These are phyloP conservation scores for Pleomassaria siparia DNA, from an alignment of 2,329 filamentous ascomycete genomes.

Conservation along the genomic window DNA sequence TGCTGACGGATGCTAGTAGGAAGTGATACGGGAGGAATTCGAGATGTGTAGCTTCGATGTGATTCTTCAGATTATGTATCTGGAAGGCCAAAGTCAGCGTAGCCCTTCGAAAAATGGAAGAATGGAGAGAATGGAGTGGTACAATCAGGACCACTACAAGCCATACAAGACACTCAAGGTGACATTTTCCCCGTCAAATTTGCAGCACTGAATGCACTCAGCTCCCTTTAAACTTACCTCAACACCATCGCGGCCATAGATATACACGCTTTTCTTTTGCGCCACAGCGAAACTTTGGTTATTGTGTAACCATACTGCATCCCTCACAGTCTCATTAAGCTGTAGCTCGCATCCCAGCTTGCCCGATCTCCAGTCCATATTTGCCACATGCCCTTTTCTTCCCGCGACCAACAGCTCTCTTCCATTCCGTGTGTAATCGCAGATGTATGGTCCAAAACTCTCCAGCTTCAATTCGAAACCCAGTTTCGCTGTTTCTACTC, in stretches of 20 bases:
- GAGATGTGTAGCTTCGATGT: conserved; percentile 88
- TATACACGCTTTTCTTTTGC: conserved; percentile 95
- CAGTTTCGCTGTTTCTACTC: conserved; percentile 85
- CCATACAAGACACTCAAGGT: too few species aligned
- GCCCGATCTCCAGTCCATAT: conserved; percentile 93
- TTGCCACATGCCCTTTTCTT: conserved; percentile 90
- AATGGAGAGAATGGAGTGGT: too few species aligned
- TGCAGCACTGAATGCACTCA: too few species aligned
- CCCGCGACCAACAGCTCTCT: conserved; percentile 82
- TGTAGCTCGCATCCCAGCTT: conserved; percentile 91
- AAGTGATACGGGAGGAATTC: conserved; percentile 98
- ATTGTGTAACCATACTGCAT: conserved; percentile 91
- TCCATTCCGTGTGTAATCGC: conserved; percentile 89
- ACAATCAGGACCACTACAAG: too few species aligned
- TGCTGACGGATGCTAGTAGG: conserved; percentile 82
- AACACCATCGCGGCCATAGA: conserved; percentile 88
- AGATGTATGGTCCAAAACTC: conserved; percentile 77
- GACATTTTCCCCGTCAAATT: too few species aligned
- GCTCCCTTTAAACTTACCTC: too few species aligned
- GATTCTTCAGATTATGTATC: conserved; percentile 86
- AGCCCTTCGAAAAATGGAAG: too few species aligned
- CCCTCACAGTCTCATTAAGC: conserved; percentile 84
- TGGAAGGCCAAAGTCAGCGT: too few species aligned
- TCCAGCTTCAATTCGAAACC: conserved; percentile 84
- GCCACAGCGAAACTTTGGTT: conserved; percentile 93